Evolutionary conservation across 768 basidiomycete species (phyloP), one percentile per base, ranked within the genome.

Genomic region (Pleurotus citrinopileatus): DNA sequence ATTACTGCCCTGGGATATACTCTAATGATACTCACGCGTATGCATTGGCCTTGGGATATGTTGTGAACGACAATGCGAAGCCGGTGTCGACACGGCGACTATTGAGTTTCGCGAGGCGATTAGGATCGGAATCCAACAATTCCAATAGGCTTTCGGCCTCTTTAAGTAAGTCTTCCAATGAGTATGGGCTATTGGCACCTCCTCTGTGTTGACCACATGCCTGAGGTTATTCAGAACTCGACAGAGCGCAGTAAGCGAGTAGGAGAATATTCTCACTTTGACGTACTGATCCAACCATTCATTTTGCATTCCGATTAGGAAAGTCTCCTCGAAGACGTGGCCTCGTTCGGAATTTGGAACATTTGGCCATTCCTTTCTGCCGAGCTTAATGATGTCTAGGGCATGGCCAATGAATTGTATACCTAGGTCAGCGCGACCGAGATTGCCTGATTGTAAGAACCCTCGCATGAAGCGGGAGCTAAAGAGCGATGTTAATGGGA

Each of bases 341-440:
- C 79, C 79, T 13, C 73, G 63, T n/a, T 73, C 68, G n/a, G 67
- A 58, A 23, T 29, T 54, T 0, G 71, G 57, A 5, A 79, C 72
- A 55, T 78, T 59, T 32, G 67, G 59, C 73, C 76, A 80, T 6
- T 57, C 47, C 22, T 61, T 58, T 3, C 62, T 52, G n/a, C 80
- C 79, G 72, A 77, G 76, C 27, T 74, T 63, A 2, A 80, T 61
- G 17, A 79, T 55, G 12, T 76, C 74, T n/a, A 77, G 52, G 3
- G 70, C 71, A 5, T 67, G 63, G 10, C 63, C 61, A 37, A 68
- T 70, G 38, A 68, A 74, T 55, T 73, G 68, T n/a, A 73, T 51
- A 2, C 67, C 65, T 3, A 62, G 50, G 5, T 52, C 42, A 12
- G 60, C 56, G 25, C 59, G 57, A 10, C 60, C 46, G 1, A 53